Percentiles rank a stretch among this genome's conserved stretches.
These are phyloP conservation scores for Solanum dulcamara DNA, from an alignment of 257 asterid species.

Conservation along the genomic window DNA sequence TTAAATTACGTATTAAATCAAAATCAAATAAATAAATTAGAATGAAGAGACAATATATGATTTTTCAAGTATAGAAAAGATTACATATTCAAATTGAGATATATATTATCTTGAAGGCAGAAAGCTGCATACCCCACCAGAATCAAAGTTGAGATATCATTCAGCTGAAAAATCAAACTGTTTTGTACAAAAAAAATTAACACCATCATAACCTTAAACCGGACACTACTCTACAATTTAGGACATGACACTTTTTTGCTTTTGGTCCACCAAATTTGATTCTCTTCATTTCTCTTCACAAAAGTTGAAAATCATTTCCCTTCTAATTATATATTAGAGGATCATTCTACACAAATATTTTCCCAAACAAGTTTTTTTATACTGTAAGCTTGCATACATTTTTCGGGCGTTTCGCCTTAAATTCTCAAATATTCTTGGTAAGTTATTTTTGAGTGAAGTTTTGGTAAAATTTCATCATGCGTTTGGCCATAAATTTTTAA, in stretches of 20 bases:
- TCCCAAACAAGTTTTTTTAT: background rate
- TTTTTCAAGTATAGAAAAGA: background rate
- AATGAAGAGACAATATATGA: accelerated
- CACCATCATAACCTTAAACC: background rate
- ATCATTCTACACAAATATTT: background rate
- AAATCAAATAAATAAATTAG: background rate
- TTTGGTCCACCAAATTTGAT: background rate
- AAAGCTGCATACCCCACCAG: background rate
- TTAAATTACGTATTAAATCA: background rate
- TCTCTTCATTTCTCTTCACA: background rate
- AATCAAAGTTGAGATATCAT: constrained; percentile 3
- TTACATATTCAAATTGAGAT: background rate
- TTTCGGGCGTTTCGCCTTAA: too few species aligned
- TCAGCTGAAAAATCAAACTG: background rate
- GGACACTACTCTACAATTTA: background rate
- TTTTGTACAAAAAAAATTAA: background rate
- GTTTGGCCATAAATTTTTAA: too few species aligned
- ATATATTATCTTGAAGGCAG: background rate
- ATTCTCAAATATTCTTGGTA: too few species aligned
- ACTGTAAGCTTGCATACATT: background rate
- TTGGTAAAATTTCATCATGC: too few species aligned
- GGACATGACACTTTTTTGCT: background rate
- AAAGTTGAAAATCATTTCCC: background rate
- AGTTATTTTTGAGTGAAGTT: too few species aligned
- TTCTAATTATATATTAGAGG: background rate